Evolutionary conservation across 306 rosid genomes (phyloP).

Genomic region (Fagus sylvatica): DNA sequence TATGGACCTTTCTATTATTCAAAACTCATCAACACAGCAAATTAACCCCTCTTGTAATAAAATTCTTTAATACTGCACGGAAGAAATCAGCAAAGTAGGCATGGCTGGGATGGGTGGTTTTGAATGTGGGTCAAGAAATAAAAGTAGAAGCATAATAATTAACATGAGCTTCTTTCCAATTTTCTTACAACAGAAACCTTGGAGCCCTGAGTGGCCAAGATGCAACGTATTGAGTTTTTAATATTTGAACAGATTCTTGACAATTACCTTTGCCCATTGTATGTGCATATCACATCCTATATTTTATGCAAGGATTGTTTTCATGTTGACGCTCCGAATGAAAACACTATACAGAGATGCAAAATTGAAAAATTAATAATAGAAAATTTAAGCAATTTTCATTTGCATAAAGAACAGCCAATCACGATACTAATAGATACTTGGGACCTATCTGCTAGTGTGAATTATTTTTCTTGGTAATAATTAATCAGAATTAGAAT

Average conservation of each 20-base stretch:
- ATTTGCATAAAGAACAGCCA: not conserved
- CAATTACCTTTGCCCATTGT: not conserved
- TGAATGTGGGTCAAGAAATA: not conserved
- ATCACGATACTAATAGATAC: not conserved
- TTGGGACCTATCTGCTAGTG: not conserved
- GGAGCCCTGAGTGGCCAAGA: not conserved
- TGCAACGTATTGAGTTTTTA: not conserved
- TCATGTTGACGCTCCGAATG: not conserved
- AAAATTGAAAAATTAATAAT: not conserved
- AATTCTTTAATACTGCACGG: not conserved
- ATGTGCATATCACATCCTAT: not conserved
- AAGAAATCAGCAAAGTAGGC: not conserved
- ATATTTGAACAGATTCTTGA: not conserved
- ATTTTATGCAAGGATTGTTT: not conserved
- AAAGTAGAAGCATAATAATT: not conserved
- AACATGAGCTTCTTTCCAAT: not conserved
- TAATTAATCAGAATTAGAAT: not conserved
- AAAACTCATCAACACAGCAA: not conserved
- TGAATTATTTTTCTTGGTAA: not conserved
- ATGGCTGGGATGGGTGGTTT: not conserved
- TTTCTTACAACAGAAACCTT: not conserved
- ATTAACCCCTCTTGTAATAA: not conserved
- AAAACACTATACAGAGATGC: too few relatives aligned
- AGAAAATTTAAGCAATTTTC: not conserved
- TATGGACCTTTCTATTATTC: not conserved